Conservation (phyloP, 2,329 filamentous ascomycete species). For the Penicillium occitanis region DNA sequence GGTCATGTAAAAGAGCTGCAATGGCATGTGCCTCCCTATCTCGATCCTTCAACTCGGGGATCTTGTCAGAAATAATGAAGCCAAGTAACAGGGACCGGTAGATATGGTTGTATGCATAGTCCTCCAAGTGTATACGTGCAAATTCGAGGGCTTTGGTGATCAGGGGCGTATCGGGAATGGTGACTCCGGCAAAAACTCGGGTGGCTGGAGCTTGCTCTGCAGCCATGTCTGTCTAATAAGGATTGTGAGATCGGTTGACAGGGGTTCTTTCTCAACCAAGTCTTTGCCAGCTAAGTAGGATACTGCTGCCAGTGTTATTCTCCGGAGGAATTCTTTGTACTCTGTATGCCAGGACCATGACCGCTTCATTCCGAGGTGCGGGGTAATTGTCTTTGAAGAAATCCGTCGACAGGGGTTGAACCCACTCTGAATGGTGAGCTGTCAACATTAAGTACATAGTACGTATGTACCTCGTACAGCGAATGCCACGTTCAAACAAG, state of each 20-base stretch:
- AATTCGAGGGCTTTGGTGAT: conserved; percentile 25
- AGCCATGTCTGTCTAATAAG: conserved; percentile 19
- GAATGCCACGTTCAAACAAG: no score
- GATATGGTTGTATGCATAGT: conserved; percentile 28
- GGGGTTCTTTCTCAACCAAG: background rate
- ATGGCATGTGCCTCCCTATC: conserved; percentile 20
- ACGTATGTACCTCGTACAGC: no score
- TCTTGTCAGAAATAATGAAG: conserved; percentile 35
- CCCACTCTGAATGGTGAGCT: no score
- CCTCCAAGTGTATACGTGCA: conserved; percentile 23
- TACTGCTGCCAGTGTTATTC: conserved; percentile 5
- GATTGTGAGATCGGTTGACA: conserved; percentile 10
- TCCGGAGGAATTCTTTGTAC: background rate
- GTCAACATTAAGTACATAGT: no score
- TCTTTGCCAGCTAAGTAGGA: background rate
- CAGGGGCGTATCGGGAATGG: conserved; percentile 27
- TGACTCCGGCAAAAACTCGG: conserved; percentile 25
- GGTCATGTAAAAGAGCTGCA: conserved; percentile 27
- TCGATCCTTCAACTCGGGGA: conserved; percentile 25
- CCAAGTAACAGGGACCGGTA: conserved; percentile 41
- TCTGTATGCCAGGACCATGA: background rate
- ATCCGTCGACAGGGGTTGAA: no score
- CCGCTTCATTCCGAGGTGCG: conserved; percentile 8
- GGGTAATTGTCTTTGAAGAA: no score
- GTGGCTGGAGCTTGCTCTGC: conserved; percentile 21